Evolutionary conservation across 192 early-diverging fungal species (phyloP), one percentile per base, ranked within the genome.

Genomic region (Gaertneriomyces sp.): DNA sequence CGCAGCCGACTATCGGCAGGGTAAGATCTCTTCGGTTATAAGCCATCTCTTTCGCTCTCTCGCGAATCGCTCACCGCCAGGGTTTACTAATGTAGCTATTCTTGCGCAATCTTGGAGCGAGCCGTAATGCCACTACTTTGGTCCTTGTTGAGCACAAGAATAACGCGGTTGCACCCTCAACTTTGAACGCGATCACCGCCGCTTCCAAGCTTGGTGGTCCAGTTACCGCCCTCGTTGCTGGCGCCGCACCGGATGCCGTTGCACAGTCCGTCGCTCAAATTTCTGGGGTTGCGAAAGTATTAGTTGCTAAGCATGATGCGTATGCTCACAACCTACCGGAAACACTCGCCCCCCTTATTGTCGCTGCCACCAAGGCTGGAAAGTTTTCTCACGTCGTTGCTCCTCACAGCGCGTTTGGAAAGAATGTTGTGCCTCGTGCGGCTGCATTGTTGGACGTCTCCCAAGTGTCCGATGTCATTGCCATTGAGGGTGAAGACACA

Each of bases 381-480:
- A 74, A 71, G 25, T 88, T 90, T 74, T 86, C 91, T 53, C 94
- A 98, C 74, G 79, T 98, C 50, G 76, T 98, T 53, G 90, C 91
- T 6, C 78, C 90, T 6, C 92, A 95, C 79, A 83, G 89, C 41
- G 88, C 94, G 7, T 91, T 90, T 70, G 93, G 92, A 43, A 96
- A 96, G 88, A 98, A 95, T 78, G 78, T 94, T 40, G 71, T 96
- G 70, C 96, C 96, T 20, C 88, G 96, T n/a, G 87, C 88, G 58
- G 93, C 93, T 42, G 96, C 96, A 17, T 70, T 95, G 16, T 75
- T 95, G 63, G 94, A 98, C 68, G 89, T 95, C 58, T 87, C 88
- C 69, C 89, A 88, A 71, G 79, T 98, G 49, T 94, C 96, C 12
- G 96, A 98, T 67, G 87, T 96, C 50, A 89, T 82, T 68, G 85